Evolutionary conservation across 768 basidiomycete species (phyloP).

Genomic region (Exidia glandulosa): DNA sequence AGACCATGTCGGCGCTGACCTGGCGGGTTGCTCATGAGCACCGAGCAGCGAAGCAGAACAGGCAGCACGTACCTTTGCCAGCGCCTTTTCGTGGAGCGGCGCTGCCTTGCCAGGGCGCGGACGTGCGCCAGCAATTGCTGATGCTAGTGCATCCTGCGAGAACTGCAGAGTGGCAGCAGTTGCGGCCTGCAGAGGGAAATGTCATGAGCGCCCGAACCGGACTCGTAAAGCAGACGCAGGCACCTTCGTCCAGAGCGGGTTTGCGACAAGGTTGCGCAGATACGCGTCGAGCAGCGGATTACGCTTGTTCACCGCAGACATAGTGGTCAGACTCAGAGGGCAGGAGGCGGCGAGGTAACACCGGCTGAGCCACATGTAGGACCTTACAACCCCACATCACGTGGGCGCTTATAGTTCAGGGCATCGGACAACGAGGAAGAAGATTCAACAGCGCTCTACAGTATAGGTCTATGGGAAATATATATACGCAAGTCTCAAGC

Average conservation of each 20-base stretch:
- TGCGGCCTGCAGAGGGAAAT: not conserved
- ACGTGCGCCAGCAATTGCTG: constrained; percentile 51
- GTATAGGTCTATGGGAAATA: constrained; percentile 1
- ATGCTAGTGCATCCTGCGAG: constrained; percentile 74
- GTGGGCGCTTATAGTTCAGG: no score
- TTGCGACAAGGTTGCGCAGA: constrained; percentile 49
- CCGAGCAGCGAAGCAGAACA: not conserved
- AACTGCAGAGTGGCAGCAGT: constrained; percentile 23
- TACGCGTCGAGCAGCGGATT: constrained; percentile 56
- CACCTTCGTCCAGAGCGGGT: constrained; percentile 75
- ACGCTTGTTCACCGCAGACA: constrained; percentile 13
- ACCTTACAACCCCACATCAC: no score
- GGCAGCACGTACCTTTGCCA: constrained; percentile 2
- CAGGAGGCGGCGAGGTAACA: not conserved
- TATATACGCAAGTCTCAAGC: not conserved
- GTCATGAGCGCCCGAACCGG: constrained; percentile 5
- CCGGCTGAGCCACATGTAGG: no score
- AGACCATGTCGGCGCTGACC: constrained; percentile 14
- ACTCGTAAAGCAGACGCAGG: constrained; percentile 33
- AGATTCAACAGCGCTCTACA: not conserved
- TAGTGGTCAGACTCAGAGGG: not conserved
- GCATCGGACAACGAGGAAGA: no score
- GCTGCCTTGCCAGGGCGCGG: constrained; percentile 34
- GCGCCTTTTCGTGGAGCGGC: constrained; percentile 8
- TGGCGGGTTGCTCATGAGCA: not conserved